Evolutionary conservation across 257 asterid genomes (phyloP).

Genomic region (Coffea eugenioides): DNA sequence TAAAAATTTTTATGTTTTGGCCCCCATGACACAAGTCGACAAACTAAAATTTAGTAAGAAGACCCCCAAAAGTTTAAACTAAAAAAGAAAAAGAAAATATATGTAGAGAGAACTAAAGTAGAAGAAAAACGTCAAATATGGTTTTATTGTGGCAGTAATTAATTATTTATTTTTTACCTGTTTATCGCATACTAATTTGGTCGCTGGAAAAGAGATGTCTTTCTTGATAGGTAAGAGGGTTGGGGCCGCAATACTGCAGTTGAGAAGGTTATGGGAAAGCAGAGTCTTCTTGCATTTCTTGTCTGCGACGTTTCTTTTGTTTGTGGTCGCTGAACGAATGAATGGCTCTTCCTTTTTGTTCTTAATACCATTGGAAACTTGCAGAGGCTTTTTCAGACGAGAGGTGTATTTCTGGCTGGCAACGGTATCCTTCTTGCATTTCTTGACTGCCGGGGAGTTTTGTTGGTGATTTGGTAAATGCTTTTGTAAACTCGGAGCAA

Average conservation of each 20-base stretch:
- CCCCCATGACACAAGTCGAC: constrained; percentile 22
- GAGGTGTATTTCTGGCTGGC: constrained; percentile 20
- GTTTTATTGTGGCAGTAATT: background rate
- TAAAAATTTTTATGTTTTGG: background rate
- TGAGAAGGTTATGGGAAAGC: constrained; percentile 43
- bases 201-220: constrained; percentile 52
- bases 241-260: no score
- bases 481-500: constrained; percentile 5
- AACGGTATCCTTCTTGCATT: constrained; percentile 19
- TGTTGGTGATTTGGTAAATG: background rate
- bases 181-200: constrained; percentile 48
- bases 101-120: background rate
- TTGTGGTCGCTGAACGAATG: constrained; percentile 38
- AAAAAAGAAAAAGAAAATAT: background rate
- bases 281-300: constrained; percentile 54
- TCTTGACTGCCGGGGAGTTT: constrained; percentile 10
- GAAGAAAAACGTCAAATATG: background rate
- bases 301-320: constrained; percentile 28
- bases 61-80: background rate
- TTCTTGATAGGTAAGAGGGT: constrained; percentile 60
- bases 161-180: constrained; percentile 63
- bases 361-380: constrained; percentile 29
- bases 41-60: background rate
- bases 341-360: constrained; percentile 53
- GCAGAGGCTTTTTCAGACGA: constrained; percentile 25